Evolutionary conservation across 306 rosid genomes (phyloP), one percentile per base, ranked within the genome.

Genomic region (Cucumis melo): DNA sequence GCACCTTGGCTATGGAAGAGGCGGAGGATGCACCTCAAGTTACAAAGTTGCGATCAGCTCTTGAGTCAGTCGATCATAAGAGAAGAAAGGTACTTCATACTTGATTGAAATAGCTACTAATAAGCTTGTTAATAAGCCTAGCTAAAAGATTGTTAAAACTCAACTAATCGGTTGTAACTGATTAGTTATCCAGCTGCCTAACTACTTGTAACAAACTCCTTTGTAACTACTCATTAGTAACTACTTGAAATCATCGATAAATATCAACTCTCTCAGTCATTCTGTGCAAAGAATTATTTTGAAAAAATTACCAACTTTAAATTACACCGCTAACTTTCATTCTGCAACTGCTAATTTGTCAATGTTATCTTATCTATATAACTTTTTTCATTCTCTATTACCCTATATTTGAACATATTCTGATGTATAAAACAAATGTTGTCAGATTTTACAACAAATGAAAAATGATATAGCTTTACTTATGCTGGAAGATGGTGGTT

Each of bases 21-120:
- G 98, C 97, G 54, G 96, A 89, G 77, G 93, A 91, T 80, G 88
- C 87, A 51, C 86, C 95, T 67, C 98, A 89, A 83, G 98, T 94
- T 53, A 88, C 91, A 0, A 94, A 94, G 86, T 74, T 94, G 80
- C 96, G 95, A 67, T 94, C 98, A 42, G 98, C 98, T 79, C 95
- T 94, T 27, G 98, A 94, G 82, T 91, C 97, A 32, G 98, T 94
- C 81, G 97, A 91, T 84, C 98, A 94, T 82, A 94, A 94, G 86
- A 87, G 97, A 88, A 91, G 97, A 85, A 94, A 87, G 97, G 98
- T 94, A 81, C 62, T 81, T 57, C 74, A 42, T 44, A 78, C 80
- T 85, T 81, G 5, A 48, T 78, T 24, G 72, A n/a, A n/a, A n/a
- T n/a, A n/a, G n/a, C n/a, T n/a, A n/a, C n/a, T n/a, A n/a, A n/a